Evolutionary conservation across 2,329 filamentous ascomycete genomes (phyloP), one percentile per base, ranked within the genome.

Genomic region (Paradendryphiella salina): DNA sequence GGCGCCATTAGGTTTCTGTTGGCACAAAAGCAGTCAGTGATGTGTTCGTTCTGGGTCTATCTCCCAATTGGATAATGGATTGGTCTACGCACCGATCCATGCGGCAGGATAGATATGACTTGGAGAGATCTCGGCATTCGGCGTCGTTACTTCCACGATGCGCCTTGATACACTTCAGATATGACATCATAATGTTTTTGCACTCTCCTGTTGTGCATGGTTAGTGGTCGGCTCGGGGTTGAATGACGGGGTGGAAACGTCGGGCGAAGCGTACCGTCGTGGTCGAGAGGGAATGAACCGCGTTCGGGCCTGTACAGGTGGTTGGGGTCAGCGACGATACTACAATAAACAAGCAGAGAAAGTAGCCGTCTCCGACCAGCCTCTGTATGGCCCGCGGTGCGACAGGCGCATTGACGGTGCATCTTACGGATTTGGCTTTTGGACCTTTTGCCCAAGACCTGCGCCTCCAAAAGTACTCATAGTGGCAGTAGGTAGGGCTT

Each of bases 261-360:
- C 3, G 10, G 2, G 21, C 7, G 17, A 31, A 46, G 52, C 68
- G 41, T 76, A 86, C 84, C 90, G 73, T 96, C 91, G 66, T 96
- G 92, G 74, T 97, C 93, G 48, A 97, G 84, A n/a, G 93, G 93
- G 69, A 97, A 97, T 65, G 90, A 95, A 48, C 93, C 93, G 65
- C 92, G 86, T 73, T 96, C 89, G 4, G 93, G 93, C 50, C 90
- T 94, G 61, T 23, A 37, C n/a, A 50, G 38, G 17, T 5, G 17
- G 1, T 15, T 7, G 14, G 15, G 34, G 20, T 67, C 39, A 65
- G 58, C 42, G 4, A n/a, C 2, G 14, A 5, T 21, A 13, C 14
- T 1, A 0, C 1, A 15, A 2, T 23, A 8, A 1, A 14, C 1
- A 13, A 11, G 17, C 7, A 26, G 23, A 26, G 28, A 5, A 28